Conservation (phyloP, 2,329 filamentous ascomycete genomes). For the Sclerotinia subarctica region DNA sequence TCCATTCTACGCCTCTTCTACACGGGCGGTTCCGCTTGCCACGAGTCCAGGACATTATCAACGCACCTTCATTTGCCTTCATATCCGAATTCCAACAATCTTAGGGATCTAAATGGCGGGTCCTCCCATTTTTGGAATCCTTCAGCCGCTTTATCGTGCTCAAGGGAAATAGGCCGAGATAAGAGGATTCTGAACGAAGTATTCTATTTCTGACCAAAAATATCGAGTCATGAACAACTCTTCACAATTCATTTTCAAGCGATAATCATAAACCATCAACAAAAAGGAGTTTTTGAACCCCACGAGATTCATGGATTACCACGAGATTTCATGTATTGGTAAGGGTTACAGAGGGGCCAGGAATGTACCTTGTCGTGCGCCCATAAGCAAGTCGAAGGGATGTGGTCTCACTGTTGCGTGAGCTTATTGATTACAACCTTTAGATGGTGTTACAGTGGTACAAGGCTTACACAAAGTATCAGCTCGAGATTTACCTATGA, state of each 20-base stretch:
- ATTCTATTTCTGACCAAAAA: neutral
- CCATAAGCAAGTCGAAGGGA: neutral
- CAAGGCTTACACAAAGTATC: constrained; percentile 1
- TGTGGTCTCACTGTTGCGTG: neutral
- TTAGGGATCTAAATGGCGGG: neutral
- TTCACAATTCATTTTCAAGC: neutral
- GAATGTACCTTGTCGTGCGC: neutral
- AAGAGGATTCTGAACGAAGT: neutral
- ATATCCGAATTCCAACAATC: neutral
- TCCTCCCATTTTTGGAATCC: constrained; percentile 6
- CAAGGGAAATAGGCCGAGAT: neutral
- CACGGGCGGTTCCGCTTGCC: neutral
- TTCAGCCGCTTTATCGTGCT: neutral
- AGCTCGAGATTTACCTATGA: neutral
- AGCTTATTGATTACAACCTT: neutral
- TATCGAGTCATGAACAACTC: neutral
- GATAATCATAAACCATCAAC: neutral
- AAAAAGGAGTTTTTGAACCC: neutral
- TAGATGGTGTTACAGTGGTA: neutral
- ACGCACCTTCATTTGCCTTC: neutral
- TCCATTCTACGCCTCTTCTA: neutral
- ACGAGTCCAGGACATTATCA: neutral
- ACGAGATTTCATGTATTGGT: neutral
- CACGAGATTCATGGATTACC: neutral
- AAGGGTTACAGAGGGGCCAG: neutral